These are phyloP conservation scores for Aspergillus affinis DNA, from an alignment of 495 filamentous ascomycete species.

Conservation along the genomic window DNA sequence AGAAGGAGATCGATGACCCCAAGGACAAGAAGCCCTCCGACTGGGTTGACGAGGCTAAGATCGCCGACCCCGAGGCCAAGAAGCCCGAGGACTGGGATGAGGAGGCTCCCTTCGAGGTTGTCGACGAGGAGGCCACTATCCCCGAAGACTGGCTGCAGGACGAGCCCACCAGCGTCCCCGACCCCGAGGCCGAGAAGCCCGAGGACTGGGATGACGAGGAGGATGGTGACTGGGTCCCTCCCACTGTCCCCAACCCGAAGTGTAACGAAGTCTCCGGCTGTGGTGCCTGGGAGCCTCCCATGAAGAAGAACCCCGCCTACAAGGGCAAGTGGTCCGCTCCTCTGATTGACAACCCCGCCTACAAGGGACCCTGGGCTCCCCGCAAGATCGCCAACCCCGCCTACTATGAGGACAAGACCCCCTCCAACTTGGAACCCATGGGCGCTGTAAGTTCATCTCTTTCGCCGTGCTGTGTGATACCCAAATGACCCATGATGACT, in stretches of 20 bases:
- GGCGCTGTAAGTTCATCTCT: constrained; percentile 73
- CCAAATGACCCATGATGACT: constrained; percentile 6
- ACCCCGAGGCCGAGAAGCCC: constrained; percentile 97
- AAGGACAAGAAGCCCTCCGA: constrained; percentile 92
- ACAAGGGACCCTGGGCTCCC: constrained; percentile 95
- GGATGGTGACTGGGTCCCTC: constrained; percentile 96
- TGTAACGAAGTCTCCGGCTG: constrained; percentile 92
- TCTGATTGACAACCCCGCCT: constrained; percentile 95
- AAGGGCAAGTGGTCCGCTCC: constrained; percentile 98
- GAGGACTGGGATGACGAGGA: constrained; percentile 99
- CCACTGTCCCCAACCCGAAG: constrained; percentile 94
- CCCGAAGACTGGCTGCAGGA: constrained; percentile 97
- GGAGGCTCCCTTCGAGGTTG: constrained; percentile 92
- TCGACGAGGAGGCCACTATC: constrained; percentile 87
- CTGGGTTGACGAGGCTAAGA: constrained; percentile 92
- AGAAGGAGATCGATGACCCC: constrained; percentile 93
- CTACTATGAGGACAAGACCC: constrained; percentile 97
- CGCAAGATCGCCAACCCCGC: constrained; percentile 95
- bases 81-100: constrained; percentile 99
- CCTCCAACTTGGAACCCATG: constrained; percentile 95
- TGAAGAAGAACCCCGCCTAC: constrained; percentile 95
- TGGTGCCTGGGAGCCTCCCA: constrained; percentile 86
- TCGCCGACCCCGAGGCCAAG: constrained; percentile 86
- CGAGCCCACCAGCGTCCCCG: constrained; percentile 80
- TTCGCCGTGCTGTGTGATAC: constrained; percentile 1